These are phyloP conservation scores for Mycena rebaudengoi DNA, from an alignment of 768 basidiomycete genomes.

Conservation along the genomic window DNA sequence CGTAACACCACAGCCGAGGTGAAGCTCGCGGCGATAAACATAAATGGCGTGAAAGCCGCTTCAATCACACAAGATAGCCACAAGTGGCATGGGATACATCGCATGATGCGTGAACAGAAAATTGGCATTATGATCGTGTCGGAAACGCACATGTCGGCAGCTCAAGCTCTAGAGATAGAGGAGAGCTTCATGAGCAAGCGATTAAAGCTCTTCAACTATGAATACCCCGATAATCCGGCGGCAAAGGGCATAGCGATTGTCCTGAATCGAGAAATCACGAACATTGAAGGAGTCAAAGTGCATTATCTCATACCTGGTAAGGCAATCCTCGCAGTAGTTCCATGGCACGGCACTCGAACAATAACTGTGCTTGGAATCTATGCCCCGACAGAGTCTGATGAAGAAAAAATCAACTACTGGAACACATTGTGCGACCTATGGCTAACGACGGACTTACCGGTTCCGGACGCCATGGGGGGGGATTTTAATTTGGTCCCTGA, in stretches of 20 bases:
- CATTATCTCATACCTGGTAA: constrained; percentile 5
- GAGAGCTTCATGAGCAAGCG: neutral
- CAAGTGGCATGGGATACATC: constrained; percentile 7
- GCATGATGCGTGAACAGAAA: neutral
- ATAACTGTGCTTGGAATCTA: constrained; percentile 29
- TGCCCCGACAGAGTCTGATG: constrained; percentile 20
- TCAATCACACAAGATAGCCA: no score
- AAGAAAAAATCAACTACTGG: constrained; percentile 28
- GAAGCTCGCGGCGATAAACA: neutral
- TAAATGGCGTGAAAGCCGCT: neutral
- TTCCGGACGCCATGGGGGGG: no score
- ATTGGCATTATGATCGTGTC: neutral
- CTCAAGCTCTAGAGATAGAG: constrained; percentile 1
- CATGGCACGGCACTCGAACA: neutral
- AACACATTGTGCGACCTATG: neutral
- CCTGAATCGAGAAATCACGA: constrained; percentile 3
- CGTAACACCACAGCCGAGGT: neutral
- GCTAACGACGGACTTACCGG: neutral
- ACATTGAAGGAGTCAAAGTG: no score
- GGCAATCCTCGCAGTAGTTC: constrained; percentile 3
- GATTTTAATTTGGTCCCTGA: no score
- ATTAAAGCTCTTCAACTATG: neutral
- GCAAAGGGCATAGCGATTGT: constrained; percentile 9
- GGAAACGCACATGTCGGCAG: constrained; percentile 3
- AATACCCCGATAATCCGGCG: neutral